Conservation (phyloP, 768 basidiomycete genomes). For the Albatrellus ellisii region DNA sequence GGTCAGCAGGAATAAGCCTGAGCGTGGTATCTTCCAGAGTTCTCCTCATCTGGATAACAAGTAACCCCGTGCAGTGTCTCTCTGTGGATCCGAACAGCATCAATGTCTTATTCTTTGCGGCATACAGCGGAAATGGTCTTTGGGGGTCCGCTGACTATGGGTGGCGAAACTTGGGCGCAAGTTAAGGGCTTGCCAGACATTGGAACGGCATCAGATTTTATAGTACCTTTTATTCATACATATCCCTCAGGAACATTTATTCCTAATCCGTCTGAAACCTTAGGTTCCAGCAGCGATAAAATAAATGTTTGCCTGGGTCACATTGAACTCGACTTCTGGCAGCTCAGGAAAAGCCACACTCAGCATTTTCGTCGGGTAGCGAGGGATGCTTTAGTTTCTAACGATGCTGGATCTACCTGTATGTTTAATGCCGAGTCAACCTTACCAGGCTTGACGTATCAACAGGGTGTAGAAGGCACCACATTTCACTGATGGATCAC, state of each 20-base stretch:
- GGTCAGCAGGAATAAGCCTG: constrained; percentile 58
- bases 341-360: constrained; percentile 37
- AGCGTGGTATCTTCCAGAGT: constrained; percentile 35
- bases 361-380: constrained; percentile 62
- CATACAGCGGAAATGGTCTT: constrained; percentile 48
- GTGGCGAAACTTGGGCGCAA: constrained; percentile 45
- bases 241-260: constrained; percentile 32
- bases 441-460: too few relatives aligned
- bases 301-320: constrained; percentile 46
- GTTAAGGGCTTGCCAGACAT: constrained; percentile 46
- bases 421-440: constrained; percentile 9
- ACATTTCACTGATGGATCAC: constrained; percentile 47
- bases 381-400: constrained; percentile 40
- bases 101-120: constrained; percentile 49
- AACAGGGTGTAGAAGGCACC: constrained; percentile 27
- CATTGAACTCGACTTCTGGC: constrained; percentile 48
- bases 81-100: constrained; percentile 52
- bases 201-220: constrained; percentile 23
- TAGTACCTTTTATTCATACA: not conserved
- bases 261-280: constrained; percentile 37
- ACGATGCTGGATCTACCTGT: constrained; percentile 47
- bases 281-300: constrained; percentile 25
- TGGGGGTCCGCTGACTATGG: constrained; percentile 53
- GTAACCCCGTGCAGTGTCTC: constrained; percentile 28
- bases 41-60: not conserved